Evolutionary conservation across 2,329 filamentous ascomycete species (phyloP).

Genomic region (Ceratocystis alfenasii): DNA sequence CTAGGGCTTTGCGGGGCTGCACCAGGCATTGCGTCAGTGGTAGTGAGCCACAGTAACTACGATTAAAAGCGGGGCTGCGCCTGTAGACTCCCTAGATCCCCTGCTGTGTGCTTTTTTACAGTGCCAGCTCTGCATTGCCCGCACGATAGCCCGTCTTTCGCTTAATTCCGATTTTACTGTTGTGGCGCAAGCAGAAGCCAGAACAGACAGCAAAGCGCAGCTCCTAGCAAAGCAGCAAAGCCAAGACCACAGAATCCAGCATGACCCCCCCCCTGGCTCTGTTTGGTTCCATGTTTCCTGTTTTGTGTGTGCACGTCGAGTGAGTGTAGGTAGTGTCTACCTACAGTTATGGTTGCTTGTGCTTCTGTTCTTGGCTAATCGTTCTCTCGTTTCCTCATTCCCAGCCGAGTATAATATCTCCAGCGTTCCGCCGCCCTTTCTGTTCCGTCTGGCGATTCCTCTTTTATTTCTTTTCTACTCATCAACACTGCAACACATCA

Average conservation of each 20-base stretch:
- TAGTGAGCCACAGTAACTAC: background rate
- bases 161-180: constrained; percentile 8
- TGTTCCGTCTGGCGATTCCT: background rate
- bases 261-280: background rate
- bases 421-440: background rate
- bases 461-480: background rate
- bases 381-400: no score
- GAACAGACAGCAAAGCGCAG: background rate
- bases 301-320: background rate
- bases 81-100: background rate
- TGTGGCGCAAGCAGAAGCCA: constrained; percentile 4
- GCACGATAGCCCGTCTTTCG: background rate
- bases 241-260: background rate
- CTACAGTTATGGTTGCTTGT: no score
- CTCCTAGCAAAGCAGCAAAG: no score
- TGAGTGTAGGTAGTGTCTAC: no score
- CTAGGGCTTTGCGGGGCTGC: no score
- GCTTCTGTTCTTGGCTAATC: no score
- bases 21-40: background rate
- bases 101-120: background rate
- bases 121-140: background rate
- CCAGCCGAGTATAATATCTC: constrained; percentile 4
- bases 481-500: background rate
- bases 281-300: constrained; percentile 1
- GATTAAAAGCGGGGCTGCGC: background rate